Percentiles rank a stretch among this genome's conserved stretches.
Conservation (phyloP, 345 rosid genomes). For the Citrus unshiu region DNA sequence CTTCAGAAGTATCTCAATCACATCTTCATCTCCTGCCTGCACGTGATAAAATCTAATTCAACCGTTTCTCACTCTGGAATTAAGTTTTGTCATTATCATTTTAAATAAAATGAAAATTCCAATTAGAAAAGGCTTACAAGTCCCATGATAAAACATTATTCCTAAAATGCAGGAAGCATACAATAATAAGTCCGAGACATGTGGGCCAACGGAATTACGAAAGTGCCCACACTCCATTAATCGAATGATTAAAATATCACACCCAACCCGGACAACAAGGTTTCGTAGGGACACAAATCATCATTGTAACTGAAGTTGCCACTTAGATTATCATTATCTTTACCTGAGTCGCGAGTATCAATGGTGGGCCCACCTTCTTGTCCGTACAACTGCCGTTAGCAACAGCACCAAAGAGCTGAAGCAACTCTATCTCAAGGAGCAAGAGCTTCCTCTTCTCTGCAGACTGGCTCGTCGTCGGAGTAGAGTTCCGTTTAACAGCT, state of each 20-base stretch:
- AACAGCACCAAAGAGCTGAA: conserved; percentile 64
- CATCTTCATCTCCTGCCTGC: conserved; percentile 76
- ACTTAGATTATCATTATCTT: not conserved
- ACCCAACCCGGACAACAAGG: not conserved
- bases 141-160: not conserved
- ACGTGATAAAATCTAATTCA: not conserved
- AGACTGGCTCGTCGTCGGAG: conserved; percentile 21
- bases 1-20: conserved; percentile 63
- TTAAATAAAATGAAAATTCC: not conserved
- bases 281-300: not conserved
- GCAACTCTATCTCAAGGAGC: conserved; percentile 66
- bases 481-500: conserved; percentile 19
- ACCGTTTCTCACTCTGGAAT: not conserved
- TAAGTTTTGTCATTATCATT: no score
- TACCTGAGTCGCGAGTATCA: conserved; percentile 63
- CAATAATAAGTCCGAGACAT: not conserved
- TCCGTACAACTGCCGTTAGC: conserved; percentile 26
- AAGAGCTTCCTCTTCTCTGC: conserved; percentile 47
- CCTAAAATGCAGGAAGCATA: not conserved
- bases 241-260: not conserved
- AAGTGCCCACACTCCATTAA: conserved; percentile 3
- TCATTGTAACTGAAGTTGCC: not conserved
- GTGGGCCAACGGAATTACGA: not conserved
- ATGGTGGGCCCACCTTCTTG: conserved; percentile 43
- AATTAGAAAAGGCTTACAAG: not conserved